Base-by-base conservation (phyloP, 306 rosid genomes). In the Leucaena leucocephala region DNA sequence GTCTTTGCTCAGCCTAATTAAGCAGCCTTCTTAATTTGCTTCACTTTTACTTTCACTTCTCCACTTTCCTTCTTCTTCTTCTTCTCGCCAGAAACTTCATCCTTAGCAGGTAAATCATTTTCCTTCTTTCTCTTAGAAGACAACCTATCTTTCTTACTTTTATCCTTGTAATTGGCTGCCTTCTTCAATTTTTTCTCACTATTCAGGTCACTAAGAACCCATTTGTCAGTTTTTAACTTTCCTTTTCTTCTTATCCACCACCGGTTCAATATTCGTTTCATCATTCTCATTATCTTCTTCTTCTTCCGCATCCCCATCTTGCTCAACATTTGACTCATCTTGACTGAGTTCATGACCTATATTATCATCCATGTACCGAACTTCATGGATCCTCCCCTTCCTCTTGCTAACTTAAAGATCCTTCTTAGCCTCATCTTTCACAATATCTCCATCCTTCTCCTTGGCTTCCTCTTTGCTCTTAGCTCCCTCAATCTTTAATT, bases 321-420 rank as follows among this genome's bases (percentile, higher is more conserved):
- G 81, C 57, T 73, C 85, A 48, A 76, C 54, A 33, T 33, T 81
- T 6, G 65, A 6, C 45, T 77, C 85, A 73, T 66, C 82, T 2
- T 72, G 83, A 75, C 50, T 64, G 5, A 77, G 57, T 72, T 73
- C 87, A 67, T 73, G 83, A 2, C 83, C 83, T 0, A 35, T 80
- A 75, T 16, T 79, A 62, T 77, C 80, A 76, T 92, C 97, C 97
- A 94, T 88, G 74, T 91, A 88, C 85, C 82, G 76, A 77, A 92
- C 87, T 65, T 91, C 90, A 67, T 85, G 97, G 76, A 94, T 91
- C 82, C 90, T 86, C 9, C 97, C 97, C 88, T 87, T 92, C 86
- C 82, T 91, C 84, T 84, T 76, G 54, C 71, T 50, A 38, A 17
- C 72, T 67, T 75, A 86, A 42, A 63, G 76, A 55, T 46, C 83